Conservation (phyloP, 2,329 filamentous ascomycete species). For the Exophiala aquamarina region DNA sequence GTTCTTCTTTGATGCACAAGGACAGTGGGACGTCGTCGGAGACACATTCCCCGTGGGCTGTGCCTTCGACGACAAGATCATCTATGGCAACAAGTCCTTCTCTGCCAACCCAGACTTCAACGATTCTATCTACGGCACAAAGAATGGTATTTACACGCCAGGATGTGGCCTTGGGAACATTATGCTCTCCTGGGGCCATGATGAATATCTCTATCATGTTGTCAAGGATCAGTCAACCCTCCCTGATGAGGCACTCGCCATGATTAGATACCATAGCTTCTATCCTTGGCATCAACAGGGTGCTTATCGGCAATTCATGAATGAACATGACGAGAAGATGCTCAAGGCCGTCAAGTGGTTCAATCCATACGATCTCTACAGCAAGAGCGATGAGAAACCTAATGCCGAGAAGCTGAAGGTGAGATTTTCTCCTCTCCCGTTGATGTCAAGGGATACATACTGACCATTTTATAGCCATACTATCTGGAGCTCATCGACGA, state of each 20-base stretch:
- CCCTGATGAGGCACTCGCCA: conserved; percentile 79
- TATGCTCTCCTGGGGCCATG: conserved; percentile 88
- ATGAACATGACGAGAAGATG: conserved; percentile 76
- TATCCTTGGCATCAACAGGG: conserved; percentile 87
- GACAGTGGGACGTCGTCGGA: conserved; percentile 92
- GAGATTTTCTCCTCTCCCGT: conserved; percentile 25
- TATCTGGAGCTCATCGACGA: conserved; percentile 74
- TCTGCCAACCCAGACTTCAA: conserved; percentile 70
- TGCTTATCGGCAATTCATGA: conserved; percentile 81
- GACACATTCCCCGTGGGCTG: conserved; percentile 50
- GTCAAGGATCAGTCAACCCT: conserved; percentile 78
- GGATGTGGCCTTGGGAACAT: conserved; percentile 83
- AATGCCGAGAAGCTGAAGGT: conserved; percentile 74
- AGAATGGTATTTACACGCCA: conserved; percentile 75
- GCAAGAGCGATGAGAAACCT: conserved; percentile 82
- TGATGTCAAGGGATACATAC: conserved; percentile 3
- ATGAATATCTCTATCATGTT: conserved; percentile 85
- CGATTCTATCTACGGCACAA: conserved; percentile 71
- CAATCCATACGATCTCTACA: conserved; percentile 90
- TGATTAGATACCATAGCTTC: conserved; percentile 92
- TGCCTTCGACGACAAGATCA: conserved; percentile 65
- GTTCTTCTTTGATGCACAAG: conserved; percentile 66
- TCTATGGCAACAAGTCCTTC: conserved; percentile 76
- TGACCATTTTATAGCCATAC: conserved; percentile 55
- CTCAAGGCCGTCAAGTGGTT: conserved; percentile 79